A percentile compares a stretch with the other conserved stretches of the same genome.
These are phyloP conservation scores for Chrysoporthe puriensis DNA, from an alignment of 2,329 filamentous ascomycete genomes.

Conservation along the genomic window DNA sequence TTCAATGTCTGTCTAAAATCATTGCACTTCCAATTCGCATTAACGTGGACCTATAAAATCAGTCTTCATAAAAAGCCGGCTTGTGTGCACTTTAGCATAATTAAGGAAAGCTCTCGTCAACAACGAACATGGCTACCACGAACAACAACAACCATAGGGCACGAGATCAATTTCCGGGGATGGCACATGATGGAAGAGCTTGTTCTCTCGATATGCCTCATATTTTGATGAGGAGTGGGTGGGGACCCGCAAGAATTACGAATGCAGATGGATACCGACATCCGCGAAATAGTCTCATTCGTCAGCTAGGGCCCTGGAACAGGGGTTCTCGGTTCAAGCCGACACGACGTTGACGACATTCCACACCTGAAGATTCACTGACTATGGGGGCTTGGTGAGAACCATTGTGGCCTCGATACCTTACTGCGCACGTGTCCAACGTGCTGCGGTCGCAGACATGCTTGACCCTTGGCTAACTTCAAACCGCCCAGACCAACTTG, in stretches of 20 bases:
- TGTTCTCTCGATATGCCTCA: background rate
- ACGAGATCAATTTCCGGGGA: background rate
- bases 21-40: background rate
- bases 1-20: too few relatives aligned
- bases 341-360: background rate
- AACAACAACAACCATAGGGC: background rate
- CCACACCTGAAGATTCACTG: background rate
- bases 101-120: background rate
- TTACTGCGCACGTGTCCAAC: background rate
- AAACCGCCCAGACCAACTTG: conserved; percentile 2
- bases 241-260: background rate
- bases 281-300: background rate
- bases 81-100: background rate
- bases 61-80: background rate
- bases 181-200: background rate
- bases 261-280: background rate
- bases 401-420: background rate
- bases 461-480: background rate
- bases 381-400: background rate
- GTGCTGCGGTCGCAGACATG: background rate
- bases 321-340: conserved; percentile 6
- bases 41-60: background rate
- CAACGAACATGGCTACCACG: background rate
- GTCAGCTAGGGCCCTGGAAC: background rate
- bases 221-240: background rate